Evolutionary conservation across 2,329 filamentous ascomycete species (phyloP).

Genomic region (Nemania serpens): DNA sequence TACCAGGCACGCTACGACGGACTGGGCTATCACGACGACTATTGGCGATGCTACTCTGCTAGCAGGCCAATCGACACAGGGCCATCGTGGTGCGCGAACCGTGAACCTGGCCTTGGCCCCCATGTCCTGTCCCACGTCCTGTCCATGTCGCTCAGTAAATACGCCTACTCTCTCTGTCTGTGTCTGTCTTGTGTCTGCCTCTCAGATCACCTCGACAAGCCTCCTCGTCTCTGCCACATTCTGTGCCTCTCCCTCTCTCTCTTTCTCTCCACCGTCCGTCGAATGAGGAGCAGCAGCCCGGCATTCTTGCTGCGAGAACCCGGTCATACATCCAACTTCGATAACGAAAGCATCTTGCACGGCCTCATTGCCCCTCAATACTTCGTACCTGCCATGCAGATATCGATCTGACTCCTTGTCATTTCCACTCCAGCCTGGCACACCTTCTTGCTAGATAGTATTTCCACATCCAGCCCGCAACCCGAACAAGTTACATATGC

Average conservation of each 20-base stretch:
- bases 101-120: not conserved
- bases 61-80: no score
- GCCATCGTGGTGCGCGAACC: slow-evolving; percentile 25
- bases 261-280: not conserved
- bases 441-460: slow-evolving; percentile 28
- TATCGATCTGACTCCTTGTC: slow-evolving; percentile 14
- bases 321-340: slow-evolving; percentile 11
- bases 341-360: slow-evolving; percentile 31
- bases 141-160: slow-evolving; percentile 22
- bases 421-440: slow-evolving; percentile 5
- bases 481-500: slow-evolving; percentile 27
- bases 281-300: slow-evolving; percentile 6
- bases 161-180: slow-evolving; percentile 10
- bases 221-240: slow-evolving; percentile 31
- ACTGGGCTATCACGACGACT: slow-evolving; percentile 27
- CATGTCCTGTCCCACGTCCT: not conserved
- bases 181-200: slow-evolving; percentile 26
- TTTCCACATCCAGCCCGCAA: slow-evolving; percentile 39
- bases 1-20: not conserved
- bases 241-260: slow-evolving; percentile 23
- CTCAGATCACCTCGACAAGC: slow-evolving; percentile 34
- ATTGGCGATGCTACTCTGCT: slow-evolving; percentile 16
- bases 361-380: slow-evolving; percentile 32
- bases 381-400: slow-evolving; percentile 23
- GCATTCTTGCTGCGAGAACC: slow-evolving; percentile 5